Base-by-base conservation (phyloP, 805 yeast species). In the Vanderwaltozyma polyspora region DNA sequence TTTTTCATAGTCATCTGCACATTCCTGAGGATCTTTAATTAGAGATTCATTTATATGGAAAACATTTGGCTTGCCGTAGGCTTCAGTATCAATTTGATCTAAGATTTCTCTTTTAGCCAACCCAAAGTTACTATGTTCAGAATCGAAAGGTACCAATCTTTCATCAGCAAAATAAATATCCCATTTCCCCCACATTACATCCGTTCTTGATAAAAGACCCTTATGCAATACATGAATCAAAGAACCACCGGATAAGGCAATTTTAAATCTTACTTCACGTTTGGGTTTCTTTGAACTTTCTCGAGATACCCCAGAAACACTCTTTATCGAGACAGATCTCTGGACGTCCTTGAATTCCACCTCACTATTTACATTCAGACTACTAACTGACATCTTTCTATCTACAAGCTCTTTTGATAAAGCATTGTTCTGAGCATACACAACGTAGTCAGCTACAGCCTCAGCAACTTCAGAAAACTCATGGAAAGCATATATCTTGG, bases 101-200 rank as follows among this genome's bases (percentile, higher is more conserved):
- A 86, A 76, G 21, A 86, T 67, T 39, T 78, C 76, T 29, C 84
- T 61, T 51, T 83, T 82, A 37, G 86, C 82, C 40, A 70, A 72
- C 9, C 95, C 95, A 49, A 76, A 85, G 53, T 86, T 85, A 29
- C 89, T 77, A 49, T 83, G 87, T 6, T 70, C 70, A 19, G 79
- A 73, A 29, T 70, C 78, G 44, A 83, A 80, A 28, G 93, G 86
- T 21, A 86, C 95, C 39, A 86, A 66, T 54, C 95, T 72, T 62
- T 85, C 95, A 59, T 85, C 95, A 4, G 94, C 94, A 62, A 85
- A 85, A 58, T 82, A 85, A 31, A 85, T 72, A 55, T 85, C 95
- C 95, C 95, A 85, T 51, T 74, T 76, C 29, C 72, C 75, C 94
- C 95, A 86, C 44, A 73, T 75, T 14, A 87, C 75, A 42, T 75